phyloP scores from a whole-genome alignment of 2,329 filamentous ascomycete species.

The Hypomyces rosellus region DNA sequence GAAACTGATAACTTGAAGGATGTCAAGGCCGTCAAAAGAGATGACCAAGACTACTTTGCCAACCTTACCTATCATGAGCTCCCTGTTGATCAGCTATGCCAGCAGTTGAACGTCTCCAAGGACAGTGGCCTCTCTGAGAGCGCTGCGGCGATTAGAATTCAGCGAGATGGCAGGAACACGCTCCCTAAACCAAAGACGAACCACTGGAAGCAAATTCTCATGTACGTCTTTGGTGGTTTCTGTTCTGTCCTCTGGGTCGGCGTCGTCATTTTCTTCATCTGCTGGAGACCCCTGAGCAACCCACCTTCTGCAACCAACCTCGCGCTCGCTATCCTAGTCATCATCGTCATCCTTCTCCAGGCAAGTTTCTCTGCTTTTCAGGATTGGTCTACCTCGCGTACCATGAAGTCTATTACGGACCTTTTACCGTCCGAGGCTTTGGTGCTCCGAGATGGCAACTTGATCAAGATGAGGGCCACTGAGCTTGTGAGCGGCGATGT shows the following conservation, averaged over 20 bases:
- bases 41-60: conserved; percentile 38
- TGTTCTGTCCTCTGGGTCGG: conserved; percentile 42
- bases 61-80: conserved; percentile 34
- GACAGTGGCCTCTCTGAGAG: conserved; percentile 29
- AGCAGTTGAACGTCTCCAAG: conserved; percentile 32
- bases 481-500: conserved; percentile 42
- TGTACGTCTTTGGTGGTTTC: conserved; percentile 42
- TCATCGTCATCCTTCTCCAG: conserved; percentile 42
- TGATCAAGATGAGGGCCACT: conserved; percentile 32
- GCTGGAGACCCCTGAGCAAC: conserved; percentile 40
- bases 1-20: conserved; percentile 18
- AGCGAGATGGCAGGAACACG: conserved; percentile 36
- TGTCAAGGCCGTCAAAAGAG: conserved; percentile 22
- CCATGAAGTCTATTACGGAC: conserved; percentile 42
- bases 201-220: conserved; percentile 34
- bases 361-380: conserved; percentile 41
- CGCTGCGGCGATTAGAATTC: conserved; percentile 27
- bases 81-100: conserved; percentile 27
- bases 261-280: conserved; percentile 42
- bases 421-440: conserved; percentile 38
- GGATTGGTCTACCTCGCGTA: conserved; percentile 40
- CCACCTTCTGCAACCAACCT: conserved; percentile 39
- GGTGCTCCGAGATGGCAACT: conserved; percentile 38
- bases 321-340: conserved; percentile 38
- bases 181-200: conserved; percentile 37